Conservation (phyloP, 352 stramenopile species). For the Nothophytophthora sp. region DNA sequence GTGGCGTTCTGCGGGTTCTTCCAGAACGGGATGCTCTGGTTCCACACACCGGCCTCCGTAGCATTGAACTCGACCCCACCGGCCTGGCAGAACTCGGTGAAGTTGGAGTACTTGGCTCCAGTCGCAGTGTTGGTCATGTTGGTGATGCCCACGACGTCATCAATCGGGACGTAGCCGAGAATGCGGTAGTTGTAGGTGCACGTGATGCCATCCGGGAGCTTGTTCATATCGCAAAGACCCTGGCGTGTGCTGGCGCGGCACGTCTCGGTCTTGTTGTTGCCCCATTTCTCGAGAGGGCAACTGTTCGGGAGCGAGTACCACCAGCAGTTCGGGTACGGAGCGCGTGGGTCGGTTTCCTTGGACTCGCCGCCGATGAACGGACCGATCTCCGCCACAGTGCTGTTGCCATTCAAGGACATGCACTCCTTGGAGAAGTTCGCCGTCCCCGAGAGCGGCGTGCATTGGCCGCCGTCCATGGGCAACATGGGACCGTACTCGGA, state of each 20-base stretch:
- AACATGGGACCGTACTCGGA: constrained; percentile 53
- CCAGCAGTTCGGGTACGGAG: constrained; percentile 53
- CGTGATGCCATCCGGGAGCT: constrained; percentile 48
- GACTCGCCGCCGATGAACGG: constrained; percentile 38
- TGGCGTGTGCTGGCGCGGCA: constrained; percentile 34
- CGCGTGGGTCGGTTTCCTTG: constrained; percentile 36
- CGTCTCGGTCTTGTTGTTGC: constrained; percentile 33
- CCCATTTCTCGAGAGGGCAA: constrained; percentile 45
- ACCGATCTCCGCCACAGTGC: constrained; percentile 27
- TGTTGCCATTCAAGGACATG: constrained; percentile 23
- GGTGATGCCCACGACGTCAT: constrained; percentile 79
- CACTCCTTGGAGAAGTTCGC: constrained; percentile 13
- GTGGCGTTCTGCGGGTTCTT: constrained; percentile 30
- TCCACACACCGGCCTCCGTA: constrained; percentile 9
- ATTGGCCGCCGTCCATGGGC: constrained; percentile 62
- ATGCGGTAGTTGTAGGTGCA: constrained; percentile 68
- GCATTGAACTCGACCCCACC: constrained; percentile 49
- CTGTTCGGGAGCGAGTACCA: constrained; percentile 76
- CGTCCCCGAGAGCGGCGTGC: constrained; percentile 32
- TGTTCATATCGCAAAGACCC: constrained; percentile 38
- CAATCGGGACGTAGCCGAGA: constrained; percentile 64
- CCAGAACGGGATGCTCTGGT: constrained; percentile 57
- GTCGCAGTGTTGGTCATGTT: constrained; percentile 28
- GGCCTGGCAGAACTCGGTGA: constrained; percentile 57
- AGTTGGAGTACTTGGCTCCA: constrained; percentile 36